Conservation (phyloP, 2,329 filamentous ascomycete genomes). For the Epichloe typhina region DNA sequence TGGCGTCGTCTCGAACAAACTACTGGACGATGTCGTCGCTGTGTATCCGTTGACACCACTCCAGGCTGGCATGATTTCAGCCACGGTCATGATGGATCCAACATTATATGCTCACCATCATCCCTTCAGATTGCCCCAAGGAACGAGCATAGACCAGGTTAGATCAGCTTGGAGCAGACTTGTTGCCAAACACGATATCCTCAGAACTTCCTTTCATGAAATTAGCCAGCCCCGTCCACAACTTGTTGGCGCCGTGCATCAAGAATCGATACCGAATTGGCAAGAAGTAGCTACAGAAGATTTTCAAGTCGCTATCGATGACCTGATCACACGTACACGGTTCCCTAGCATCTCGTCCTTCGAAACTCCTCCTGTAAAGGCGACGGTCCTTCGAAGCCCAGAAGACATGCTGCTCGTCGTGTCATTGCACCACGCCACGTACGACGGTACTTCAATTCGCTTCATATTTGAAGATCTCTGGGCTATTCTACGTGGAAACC, state of each 20-base stretch:
- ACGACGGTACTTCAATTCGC: neutral
- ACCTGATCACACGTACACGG: neutral
- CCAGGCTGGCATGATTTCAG: conserved; percentile 10
- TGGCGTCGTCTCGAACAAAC: conserved; percentile 1
- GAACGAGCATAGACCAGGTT: conserved; percentile 6
- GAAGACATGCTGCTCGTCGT: neutral
- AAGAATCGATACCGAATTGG: neutral
- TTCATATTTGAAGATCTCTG: neutral
- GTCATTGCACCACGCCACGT: neutral
- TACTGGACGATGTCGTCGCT: conserved; percentile 8
- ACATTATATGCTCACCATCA: conserved; percentile 10
- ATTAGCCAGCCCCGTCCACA: neutral
- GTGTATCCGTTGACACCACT: conserved; percentile 16
- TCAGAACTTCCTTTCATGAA: conserved; percentile 16
- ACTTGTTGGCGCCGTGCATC: conserved; percentile 5
- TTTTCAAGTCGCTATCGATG: neutral
- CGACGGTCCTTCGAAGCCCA: neutral
- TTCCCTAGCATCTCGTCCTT: neutral
- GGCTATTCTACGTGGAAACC: neutral
- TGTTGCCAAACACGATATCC: conserved; percentile 10
- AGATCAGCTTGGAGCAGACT: conserved; percentile 8
- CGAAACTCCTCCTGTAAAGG: neutral
- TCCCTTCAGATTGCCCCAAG: neutral
- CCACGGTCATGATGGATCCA: conserved; percentile 9
- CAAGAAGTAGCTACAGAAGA: neutral